These are phyloP conservation scores for Eucalyptus brandiana DNA, from an alignment of 345 rosid species.

Conservation along the genomic window DNA sequence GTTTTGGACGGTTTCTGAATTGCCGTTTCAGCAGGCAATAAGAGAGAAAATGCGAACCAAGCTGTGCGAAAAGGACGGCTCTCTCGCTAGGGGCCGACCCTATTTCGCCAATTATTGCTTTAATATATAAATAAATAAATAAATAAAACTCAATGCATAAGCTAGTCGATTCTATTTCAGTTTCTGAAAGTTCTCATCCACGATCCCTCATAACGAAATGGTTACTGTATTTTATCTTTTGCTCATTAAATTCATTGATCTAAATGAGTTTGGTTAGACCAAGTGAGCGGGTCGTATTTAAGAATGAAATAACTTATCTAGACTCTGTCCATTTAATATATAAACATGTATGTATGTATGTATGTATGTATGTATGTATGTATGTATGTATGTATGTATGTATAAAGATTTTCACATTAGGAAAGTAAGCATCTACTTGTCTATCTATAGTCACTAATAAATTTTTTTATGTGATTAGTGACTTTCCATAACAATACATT, in stretches of 20 bases:
- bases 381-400: neutral
- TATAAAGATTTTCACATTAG: neutral
- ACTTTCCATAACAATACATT: neutral
- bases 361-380: no score
- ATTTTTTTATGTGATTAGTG: neutral
- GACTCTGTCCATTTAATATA: neutral
- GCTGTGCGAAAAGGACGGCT: neutral
- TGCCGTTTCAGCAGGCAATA: neutral
- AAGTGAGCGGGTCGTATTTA: neutral
- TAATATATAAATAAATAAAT: no score
- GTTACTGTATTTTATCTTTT: neutral
- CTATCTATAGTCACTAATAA: neutral
- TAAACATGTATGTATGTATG: no score
- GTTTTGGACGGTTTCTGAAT: neutral
- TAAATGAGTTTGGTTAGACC: neutral
- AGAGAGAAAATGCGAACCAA: neutral
- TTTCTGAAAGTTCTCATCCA: neutral
- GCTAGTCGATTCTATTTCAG: neutral
- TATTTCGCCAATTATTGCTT: neutral
- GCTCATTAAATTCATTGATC: neutral
- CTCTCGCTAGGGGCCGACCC: neutral
- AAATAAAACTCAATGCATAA: no score
- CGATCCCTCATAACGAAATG: neutral
- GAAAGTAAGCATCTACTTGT: neutral
- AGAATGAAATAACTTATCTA: neutral